Conservation (phyloP, 371 early-diverging fungal genomes). For the Dichotomocladium elegans region DNA sequence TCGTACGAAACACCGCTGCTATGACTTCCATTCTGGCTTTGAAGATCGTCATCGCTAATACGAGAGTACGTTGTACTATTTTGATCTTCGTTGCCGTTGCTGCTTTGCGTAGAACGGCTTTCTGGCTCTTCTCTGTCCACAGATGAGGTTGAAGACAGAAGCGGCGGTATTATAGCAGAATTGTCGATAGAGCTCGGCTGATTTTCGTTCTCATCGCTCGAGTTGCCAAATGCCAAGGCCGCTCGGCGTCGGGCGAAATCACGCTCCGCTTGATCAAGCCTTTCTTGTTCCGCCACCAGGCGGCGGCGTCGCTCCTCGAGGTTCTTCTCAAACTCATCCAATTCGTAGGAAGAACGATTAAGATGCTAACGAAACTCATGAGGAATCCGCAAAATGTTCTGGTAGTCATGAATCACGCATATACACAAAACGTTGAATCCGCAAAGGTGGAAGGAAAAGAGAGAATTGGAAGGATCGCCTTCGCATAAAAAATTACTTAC, state of each 20-base stretch:
- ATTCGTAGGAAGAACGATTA: conserved; percentile 11
- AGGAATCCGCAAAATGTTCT: too few species aligned
- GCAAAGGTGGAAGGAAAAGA: too few species aligned
- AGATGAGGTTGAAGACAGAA: background rate
- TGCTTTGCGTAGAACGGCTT: background rate
- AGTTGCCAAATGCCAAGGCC: background rate
- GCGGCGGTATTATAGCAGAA: background rate
- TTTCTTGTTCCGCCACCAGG: conserved; percentile 18
- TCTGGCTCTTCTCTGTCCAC: background rate
- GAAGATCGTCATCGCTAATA: background rate
- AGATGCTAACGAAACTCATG: background rate
- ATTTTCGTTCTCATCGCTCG: too few species aligned
- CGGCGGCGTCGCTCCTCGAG: conserved; percentile 17
- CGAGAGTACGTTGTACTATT: too few species aligned
- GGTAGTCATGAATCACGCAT: too few species aligned
- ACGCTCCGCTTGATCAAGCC: conserved; percentile 23
- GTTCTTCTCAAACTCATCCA: conserved; percentile 18
- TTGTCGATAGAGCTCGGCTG: background rate
- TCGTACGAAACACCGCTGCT: background rate
- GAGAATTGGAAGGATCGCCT: too few species aligned
- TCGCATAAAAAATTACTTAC: background rate
- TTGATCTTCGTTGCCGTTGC: background rate
- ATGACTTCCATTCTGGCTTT: background rate
- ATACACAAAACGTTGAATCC: too few species aligned
- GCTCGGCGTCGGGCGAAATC: conserved; percentile 12